Conservation (phyloP, 176 grass and related monocot genomes). For the Leersia perrieri region DNA sequence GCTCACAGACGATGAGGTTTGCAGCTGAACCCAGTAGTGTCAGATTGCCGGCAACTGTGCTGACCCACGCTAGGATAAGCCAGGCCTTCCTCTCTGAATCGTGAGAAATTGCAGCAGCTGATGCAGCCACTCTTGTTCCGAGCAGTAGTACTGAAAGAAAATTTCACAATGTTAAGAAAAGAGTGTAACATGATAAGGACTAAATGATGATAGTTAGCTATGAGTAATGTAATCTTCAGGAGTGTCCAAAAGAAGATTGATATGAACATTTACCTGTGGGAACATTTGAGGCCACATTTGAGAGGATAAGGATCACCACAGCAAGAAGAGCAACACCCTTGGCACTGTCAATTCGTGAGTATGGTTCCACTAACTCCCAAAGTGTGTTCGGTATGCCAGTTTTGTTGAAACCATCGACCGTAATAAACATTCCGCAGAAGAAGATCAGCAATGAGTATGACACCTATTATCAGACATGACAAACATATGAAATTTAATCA, state of each 20-base stretch:
- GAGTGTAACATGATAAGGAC: not conserved
- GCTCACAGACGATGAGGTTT: slow-evolving; percentile 96
- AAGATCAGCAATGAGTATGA: slow-evolving; percentile 93
- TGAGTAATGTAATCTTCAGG: not conserved
- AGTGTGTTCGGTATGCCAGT: slow-evolving; percentile 86
- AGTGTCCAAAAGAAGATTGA: not conserved
- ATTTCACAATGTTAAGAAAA: slow-evolving; percentile 4
- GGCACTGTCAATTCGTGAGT: slow-evolving; percentile 67
- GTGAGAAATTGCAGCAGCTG: slow-evolving; percentile 68
- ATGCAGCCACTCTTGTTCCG: slow-evolving; percentile 76
- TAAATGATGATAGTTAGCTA: not conserved
- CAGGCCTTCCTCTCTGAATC: slow-evolving; percentile 71
- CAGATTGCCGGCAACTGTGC: slow-evolving; percentile 91
- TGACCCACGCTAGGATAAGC: slow-evolving; percentile 87
- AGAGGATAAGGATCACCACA: slow-evolving; percentile 69
- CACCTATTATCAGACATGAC: slow-evolving; percentile 49
- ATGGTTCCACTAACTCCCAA: slow-evolving; percentile 85
- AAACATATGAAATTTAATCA: not conserved
- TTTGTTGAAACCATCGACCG: slow-evolving; percentile 89
- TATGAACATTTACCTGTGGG: slow-evolving; percentile 59
- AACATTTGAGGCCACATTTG: slow-evolving; percentile 94
- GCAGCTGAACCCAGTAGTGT: slow-evolving; percentile 87
- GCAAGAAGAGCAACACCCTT: slow-evolving; percentile 69
- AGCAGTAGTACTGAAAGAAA: slow-evolving; percentile 68
- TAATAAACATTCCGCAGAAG: slow-evolving; percentile 98